Percentiles rank a stretch among this genome's conserved stretches.
Evolutionary conservation across 306 rosid species (phyloP).

Genomic region (Glycyrrhiza uralensis): DNA sequence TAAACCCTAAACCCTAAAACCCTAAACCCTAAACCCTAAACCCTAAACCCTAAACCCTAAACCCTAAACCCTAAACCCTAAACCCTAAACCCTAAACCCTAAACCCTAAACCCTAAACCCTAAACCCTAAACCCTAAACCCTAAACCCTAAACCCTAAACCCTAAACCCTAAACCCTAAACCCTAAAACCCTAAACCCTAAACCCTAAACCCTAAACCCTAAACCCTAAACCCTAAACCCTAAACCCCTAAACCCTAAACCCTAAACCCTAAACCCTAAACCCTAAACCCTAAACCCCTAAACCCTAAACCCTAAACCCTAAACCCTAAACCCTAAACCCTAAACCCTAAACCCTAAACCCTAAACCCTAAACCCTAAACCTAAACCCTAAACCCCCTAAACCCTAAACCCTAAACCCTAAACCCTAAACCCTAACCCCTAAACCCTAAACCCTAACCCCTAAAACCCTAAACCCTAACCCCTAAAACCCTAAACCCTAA

Average conservation of each 20-base stretch:
- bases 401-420: conserved; percentile 28
- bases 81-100: neutral
- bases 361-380: conserved; percentile 26
- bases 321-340: conserved; percentile 28
- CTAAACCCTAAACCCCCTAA: neutral
- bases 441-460: neutral
- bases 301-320: conserved; percentile 29
- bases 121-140: neutral
- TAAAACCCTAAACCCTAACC: neutral
- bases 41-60: neutral
- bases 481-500: neutral
- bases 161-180: neutral
- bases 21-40: neutral
- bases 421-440: neutral
- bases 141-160: neutral
- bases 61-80: neutral
- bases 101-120: neutral
- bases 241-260: neutral
- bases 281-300: conserved; percentile 20
- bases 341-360: conserved; percentile 34
- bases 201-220: conserved; percentile 1
- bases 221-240: neutral
- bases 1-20: neutral
- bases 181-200: neutral
- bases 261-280: conserved; percentile 17